Evolutionary conservation across 306 rosid species (phyloP), one percentile per base, ranked within the genome.

Genomic region (Pterocarpus macrocarpus): DNA sequence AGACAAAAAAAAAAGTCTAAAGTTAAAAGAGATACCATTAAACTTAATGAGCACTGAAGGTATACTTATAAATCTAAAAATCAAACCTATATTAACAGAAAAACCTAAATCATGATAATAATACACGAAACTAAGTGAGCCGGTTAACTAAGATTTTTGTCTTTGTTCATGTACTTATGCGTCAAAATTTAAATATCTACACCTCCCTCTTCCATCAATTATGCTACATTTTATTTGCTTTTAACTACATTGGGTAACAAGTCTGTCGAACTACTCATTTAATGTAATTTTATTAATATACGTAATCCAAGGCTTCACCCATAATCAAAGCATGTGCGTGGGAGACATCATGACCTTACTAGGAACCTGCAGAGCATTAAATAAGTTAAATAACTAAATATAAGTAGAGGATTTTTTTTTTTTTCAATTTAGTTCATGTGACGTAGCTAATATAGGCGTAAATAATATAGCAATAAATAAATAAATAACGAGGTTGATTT

Each of bases 311-410:
- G 11, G 44, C 33, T 64, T 55, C 63, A 32, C 15, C 13, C 32
- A 1, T 34, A 11, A 36, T 66, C 4, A 39, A 77, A 77, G 74
- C 57, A 66, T 38, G 74, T 53, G 55, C 33, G 12, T 7, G 44
- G 34, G 66, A 14, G 57, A 53, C 66, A 53, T 11, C 6, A 3
- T 39, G 74, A 78, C 47, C 59, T 55, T 30, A 12, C 17, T 12
- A 7, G 45, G 30, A 52, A 44, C 6, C 64, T 4, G 15, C 12
- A 17, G 13, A 64, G 50, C 8, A 64, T 33, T 34, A 34, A 49
- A 63, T 49, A 74, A 59, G 28, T 58, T 8, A 45, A 62, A 7
- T 5, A 6, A 76, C 33, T 10, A 63, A 47, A 49, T 17, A 12
- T 8, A 7, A 12, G 4, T 14, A 1, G 5, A 39, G 67, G 3